phyloP scores from a whole-genome alignment of 495 filamentous ascomycete genomes.

The Aspergillus carlsbadensis region DNA sequence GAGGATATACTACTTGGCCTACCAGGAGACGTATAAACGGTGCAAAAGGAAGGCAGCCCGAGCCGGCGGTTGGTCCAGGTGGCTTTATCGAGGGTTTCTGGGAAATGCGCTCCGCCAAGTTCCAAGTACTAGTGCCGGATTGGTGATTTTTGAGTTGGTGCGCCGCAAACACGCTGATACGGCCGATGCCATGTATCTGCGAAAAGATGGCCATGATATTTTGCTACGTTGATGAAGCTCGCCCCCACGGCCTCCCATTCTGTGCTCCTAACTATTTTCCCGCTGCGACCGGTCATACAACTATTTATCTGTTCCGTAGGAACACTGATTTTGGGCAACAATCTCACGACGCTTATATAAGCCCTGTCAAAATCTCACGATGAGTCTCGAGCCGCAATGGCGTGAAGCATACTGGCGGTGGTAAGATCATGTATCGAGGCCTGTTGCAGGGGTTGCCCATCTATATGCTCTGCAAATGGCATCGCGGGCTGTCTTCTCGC shows the following conservation, averaged over 20 bases:
- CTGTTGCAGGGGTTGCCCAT: no score
- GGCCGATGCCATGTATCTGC: constrained; percentile 62
- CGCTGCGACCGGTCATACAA: no score
- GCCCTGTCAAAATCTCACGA: no score
- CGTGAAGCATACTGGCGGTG: no score
- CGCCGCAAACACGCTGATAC: constrained; percentile 73
- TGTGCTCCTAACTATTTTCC: neutral
- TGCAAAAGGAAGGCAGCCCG: constrained; percentile 61
- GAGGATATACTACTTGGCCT: constrained; percentile 69
- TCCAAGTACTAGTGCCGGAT: constrained; percentile 82
- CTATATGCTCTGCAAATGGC: no score
- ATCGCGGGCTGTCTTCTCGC: no score
- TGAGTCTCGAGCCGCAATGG: no score
- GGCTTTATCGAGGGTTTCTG: constrained; percentile 77
- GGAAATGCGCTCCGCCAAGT: constrained; percentile 75
- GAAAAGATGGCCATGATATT: constrained; percentile 74
- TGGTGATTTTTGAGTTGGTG: constrained; percentile 88
- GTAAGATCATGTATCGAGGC: no score
- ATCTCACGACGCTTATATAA: no score
- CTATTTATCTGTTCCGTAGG: no score
- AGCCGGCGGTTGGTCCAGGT: constrained; percentile 63
- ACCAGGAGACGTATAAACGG: constrained; percentile 70
- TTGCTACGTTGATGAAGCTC: constrained; percentile 29
- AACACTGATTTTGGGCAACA: no score
- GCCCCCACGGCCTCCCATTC: no score